Base-by-base conservation (phyloP, 202 grass and related monocot species). In the Bolboschoenoplectus hybrid region DNA sequence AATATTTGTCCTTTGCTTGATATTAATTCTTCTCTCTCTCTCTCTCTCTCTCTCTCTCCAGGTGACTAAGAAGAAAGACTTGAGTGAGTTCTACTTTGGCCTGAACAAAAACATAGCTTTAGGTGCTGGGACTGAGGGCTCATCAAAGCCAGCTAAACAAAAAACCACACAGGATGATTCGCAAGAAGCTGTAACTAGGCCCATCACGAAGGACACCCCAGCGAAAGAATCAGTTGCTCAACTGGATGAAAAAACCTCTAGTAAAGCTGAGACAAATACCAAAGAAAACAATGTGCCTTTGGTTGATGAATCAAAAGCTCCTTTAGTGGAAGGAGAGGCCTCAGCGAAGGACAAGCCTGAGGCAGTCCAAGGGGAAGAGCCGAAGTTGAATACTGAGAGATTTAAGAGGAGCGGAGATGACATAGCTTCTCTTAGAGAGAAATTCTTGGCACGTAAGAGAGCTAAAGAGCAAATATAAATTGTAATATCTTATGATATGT, bases 51-150 rank as follows among this genome's bases (percentile, higher is more conserved):
- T 19, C 67, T 82, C 76, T 83, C 70, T 89, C 8, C 58, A 96
- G 93, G 93, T 98, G 55, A 98, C 97, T 5, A 98, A 98, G 87
- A 98, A 98, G 92, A 96, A 85, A 87, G 93, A 98, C 39, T 57
- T 98, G 74, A 98, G 93, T 62, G 97, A 94, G 69, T 98, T 98
- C 81, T 98, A 98, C 88, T 96, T 98, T 67, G 85, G 93, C 5
- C 93, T 98, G 70, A 56, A 63, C 70, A 90, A 91, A 82, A 98
- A 98, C 87, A 92, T 98, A 79, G 96, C 96, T 86, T 94, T 95
- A 34, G 96, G 96, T 82, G 93, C 88, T 80, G 63, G 5, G 11
- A 58, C 46, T 1, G 82, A 88, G 82, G 89, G 83, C 8, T 50
- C n/a, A 3, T 20, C 79, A 83, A 87, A 91, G 78, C 3, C 14